phyloP scores from a whole-genome alignment of 2,329 filamentous ascomycete species.

The Colletotrichum ledebouriae region DNA sequence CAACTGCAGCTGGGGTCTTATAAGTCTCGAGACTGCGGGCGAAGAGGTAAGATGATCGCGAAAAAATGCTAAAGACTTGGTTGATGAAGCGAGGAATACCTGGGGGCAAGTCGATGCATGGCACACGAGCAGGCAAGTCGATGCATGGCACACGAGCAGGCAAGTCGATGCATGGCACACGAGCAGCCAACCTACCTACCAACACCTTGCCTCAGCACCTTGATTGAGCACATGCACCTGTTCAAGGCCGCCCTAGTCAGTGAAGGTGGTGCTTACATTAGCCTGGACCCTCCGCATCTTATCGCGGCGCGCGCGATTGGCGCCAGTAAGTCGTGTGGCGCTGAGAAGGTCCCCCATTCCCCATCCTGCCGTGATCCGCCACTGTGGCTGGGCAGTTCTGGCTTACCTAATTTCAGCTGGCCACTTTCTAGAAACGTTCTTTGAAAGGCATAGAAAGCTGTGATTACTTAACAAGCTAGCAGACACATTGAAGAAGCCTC shows the following conservation, averaged over 20 bases:
- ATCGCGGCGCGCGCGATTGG: slow-evolving; percentile 41
- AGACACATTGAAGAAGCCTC: too few species aligned
- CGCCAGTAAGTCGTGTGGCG: slow-evolving; percentile 36
- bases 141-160: slow-evolving; percentile 34
- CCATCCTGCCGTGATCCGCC: slow-evolving; percentile 11
- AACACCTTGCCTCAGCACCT: slow-evolving; percentile 10
- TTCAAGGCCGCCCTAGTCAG: slow-evolving; percentile 23
- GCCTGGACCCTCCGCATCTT: slow-evolving; percentile 26
- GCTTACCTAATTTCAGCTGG: slow-evolving; percentile 23
- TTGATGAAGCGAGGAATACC: slow-evolving; percentile 26
- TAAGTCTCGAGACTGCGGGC: slow-evolving; percentile 8
- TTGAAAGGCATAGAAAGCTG: too few species aligned
- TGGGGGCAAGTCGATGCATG: slow-evolving; percentile 29
- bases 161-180: slow-evolving; percentile 28
- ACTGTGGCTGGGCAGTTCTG: slow-evolving; percentile 38
- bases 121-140: slow-evolving; percentile 29
- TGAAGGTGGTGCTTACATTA: slow-evolving; percentile 31
- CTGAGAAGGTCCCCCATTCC: not conserved
- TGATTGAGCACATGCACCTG: slow-evolving; percentile 40
- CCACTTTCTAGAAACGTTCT: not conserved
- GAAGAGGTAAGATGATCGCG: slow-evolving; percentile 17
- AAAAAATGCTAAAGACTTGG: slow-evolving; percentile 9
- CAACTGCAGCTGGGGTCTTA: slow-evolving; percentile 11
- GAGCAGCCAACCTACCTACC: slow-evolving; percentile 18
- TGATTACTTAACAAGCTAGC: too few species aligned